phyloP scores from a whole-genome alignment of 2,329 filamentous ascomycete genomes.

The Cytospora paraplurivora region DNA sequence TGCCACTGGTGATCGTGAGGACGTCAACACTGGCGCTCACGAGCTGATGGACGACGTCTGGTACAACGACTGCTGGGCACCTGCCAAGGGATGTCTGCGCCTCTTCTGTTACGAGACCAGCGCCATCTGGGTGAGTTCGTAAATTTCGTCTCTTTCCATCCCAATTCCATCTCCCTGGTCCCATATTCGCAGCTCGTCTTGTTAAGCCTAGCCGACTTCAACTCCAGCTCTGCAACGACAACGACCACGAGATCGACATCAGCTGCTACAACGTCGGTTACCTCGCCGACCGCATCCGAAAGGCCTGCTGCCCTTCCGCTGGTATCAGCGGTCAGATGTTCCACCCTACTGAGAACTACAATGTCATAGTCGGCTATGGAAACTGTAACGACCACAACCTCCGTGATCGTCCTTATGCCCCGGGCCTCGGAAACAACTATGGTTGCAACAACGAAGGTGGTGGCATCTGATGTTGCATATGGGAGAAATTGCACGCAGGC shows the following conservation, averaged over 20 bases:
- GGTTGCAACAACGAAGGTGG: neutral
- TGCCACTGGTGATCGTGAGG: neutral
- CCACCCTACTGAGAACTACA: constrained; percentile 1
- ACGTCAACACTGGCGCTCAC: neutral
- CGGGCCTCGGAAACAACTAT: neutral
- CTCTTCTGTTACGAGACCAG: neutral
- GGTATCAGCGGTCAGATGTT: constrained; percentile 1
- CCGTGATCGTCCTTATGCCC: neutral
- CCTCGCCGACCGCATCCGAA: neutral
- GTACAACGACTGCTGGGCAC: neutral
- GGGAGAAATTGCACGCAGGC: neutral
- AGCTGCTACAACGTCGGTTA: constrained; percentile 9
- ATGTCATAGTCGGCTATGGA: neutral
- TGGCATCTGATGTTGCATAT: neutral
- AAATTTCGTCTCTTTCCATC: neutral
- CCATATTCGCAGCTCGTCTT: neutral
- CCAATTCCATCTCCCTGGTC: neutral
- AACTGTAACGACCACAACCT: neutral
- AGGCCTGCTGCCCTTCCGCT: constrained; percentile 1
- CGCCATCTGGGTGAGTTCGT: neutral
- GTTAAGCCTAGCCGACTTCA: neutral
- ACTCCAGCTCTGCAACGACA: constrained; percentile 4
- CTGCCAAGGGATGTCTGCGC: neutral
- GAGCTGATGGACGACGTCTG: neutral
- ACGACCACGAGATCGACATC: neutral